Base-by-base conservation (phyloP, 805 yeast species). In the Kluyveromyces starmeri region DNA sequence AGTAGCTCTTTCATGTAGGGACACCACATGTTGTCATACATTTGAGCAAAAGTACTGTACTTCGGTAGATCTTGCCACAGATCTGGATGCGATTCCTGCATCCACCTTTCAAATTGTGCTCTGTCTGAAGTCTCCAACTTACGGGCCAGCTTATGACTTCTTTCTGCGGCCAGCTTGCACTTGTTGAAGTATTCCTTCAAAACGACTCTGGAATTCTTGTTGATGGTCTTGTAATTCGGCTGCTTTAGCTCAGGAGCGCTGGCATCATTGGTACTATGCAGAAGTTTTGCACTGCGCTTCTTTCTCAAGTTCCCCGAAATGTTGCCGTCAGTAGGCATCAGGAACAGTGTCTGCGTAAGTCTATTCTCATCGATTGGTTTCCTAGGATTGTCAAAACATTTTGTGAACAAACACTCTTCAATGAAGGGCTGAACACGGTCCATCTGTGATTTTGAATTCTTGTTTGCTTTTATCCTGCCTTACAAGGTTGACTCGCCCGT, bases 11-110 rank as follows among this genome's bases (percentile, higher is more conserved):
- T 61, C 31, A 78, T 73, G 51, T 86, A 86, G 12, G 59, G 59
- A n/a, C 68, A 66, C 96, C 96, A 86, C 17, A 86, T 61, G n/a
- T 50, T 45, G 24, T 43, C 48, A 50, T 79, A 68, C 58, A 84
- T 61, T 2, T 69, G 70, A 2, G 58, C 29, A 43, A 76, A 80
- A 18, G 69, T 69, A 25, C 67, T 72, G 47, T 67, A 77, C 17
- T 57, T 44, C n/a, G 60, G 68, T 32, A 56, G 38, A 2, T 47
- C 21, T 4, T 40, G 28, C 38, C 38, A 47, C 14, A 58, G 9
- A 4, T 47, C 44, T 4, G 35, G 27, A 11, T 53, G 28, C 5
- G 44, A 36, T 12, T 40, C 40, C 27, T 44, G 24, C 7, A 61
- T 29, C 35, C 48, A 55, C 11, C 42, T 45, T 26, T 47, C 38